These are phyloP conservation scores for Annona squamosa DNA, from an alignment of 164 flowering plant genomes.

Conservation along the genomic window DNA sequence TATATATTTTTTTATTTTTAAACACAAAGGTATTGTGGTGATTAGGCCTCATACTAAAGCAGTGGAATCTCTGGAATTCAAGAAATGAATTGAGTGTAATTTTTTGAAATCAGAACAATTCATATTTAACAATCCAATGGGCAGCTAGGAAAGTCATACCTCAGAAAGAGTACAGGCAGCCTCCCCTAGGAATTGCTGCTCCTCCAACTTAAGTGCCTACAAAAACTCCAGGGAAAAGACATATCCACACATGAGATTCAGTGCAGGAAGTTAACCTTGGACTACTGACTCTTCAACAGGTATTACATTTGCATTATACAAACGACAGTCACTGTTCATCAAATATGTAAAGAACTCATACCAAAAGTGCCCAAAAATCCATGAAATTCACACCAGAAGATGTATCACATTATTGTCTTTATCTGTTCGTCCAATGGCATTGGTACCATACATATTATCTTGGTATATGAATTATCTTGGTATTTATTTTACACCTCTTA, in stretches of 20 bases:
- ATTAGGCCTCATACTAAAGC: neutral
- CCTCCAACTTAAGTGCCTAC: slow-evolving; percentile 55
- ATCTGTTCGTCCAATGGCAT: too few species aligned
- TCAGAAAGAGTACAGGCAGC: slow-evolving; percentile 72
- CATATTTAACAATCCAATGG: too few species aligned
- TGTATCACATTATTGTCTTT: too few species aligned
- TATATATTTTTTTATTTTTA: too few species aligned
- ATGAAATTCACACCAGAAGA: too few species aligned
- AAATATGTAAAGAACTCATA: neutral
- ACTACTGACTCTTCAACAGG: slow-evolving; percentile 9
- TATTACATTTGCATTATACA: slow-evolving; percentile 4
- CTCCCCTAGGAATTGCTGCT: slow-evolving; percentile 90
- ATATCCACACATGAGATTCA: slow-evolving; percentile 46
- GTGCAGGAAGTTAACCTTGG: slow-evolving; percentile 59
- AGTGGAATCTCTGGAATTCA: neutral
- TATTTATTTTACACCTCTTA: too few species aligned
- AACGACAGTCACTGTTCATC: neutral
- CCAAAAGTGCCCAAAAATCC: neutral
- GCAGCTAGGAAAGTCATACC: slow-evolving; percentile 22
- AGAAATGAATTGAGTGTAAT: too few species aligned
- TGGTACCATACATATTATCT: too few species aligned
- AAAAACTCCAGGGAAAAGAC: slow-evolving; percentile 12
- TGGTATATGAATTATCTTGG: too few species aligned
- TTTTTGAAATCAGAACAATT: too few species aligned
- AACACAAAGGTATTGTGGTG: too few species aligned